Conservation (phyloP, 805 yeast genomes). For the Lipomyces anomalus region DNA sequence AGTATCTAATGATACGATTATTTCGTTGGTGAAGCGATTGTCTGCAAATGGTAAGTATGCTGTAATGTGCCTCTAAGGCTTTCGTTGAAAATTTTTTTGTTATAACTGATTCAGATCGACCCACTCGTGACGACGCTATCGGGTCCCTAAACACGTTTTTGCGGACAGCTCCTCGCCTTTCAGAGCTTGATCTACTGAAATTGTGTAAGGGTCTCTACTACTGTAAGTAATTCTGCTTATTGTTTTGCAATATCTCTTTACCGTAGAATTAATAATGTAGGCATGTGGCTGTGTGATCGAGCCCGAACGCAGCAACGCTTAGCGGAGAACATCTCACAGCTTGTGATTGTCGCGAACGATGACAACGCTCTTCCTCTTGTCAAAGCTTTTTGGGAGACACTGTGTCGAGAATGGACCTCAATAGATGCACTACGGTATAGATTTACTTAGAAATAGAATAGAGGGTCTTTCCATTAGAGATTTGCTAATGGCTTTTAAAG, state of each 20-base stretch:
- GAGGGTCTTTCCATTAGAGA: slow-evolving; percentile 9
- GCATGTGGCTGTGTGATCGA: slow-evolving; percentile 96
- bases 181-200: slow-evolving; percentile 57
- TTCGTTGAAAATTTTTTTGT: not conserved
- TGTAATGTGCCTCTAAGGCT: not conserved
- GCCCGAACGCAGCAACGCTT: slow-evolving; percentile 86
- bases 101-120: slow-evolving; percentile 13
- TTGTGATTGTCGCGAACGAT: slow-evolving; percentile 35
- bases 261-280: too few relatives aligned
- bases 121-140: slow-evolving; percentile 16
- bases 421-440: slow-evolving; percentile 34
- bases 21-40: slow-evolving; percentile 49
- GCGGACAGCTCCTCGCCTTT: slow-evolving; percentile 4
- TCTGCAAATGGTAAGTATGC: slow-evolving; percentile 61
- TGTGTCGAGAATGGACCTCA: slow-evolving; percentile 73
- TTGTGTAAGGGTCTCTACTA: slow-evolving; percentile 95
- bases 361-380: slow-evolving; percentile 48
- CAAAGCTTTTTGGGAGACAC: slow-evolving; percentile 74
- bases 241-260: not conserved
- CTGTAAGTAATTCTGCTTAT: slow-evolving; percentile 16
- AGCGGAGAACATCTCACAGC: slow-evolving; percentile 63
- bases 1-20: not conserved
- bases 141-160: slow-evolving; percentile 4
- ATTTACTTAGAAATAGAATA: not conserved
- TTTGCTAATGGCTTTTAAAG: slow-evolving; percentile 58